phyloP scores from a whole-genome alignment of 2,329 filamentous ascomycete genomes.

The Periconia sp. region DNA sequence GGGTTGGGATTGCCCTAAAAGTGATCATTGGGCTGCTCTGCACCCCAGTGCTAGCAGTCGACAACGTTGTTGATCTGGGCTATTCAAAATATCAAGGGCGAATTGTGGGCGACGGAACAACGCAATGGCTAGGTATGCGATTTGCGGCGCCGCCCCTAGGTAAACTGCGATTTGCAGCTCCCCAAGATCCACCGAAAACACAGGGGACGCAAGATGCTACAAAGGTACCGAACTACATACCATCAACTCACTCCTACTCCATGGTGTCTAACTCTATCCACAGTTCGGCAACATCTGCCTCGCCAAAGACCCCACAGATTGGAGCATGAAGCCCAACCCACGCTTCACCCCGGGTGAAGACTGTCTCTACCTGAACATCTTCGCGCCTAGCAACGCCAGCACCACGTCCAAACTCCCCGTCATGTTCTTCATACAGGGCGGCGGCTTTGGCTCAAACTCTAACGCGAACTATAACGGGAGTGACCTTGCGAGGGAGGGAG shows the following conservation, averaged over 20 bases:
- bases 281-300: conserved; percentile 46
- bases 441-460: conserved; percentile 55
- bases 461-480: conserved; percentile 64
- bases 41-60: too few species aligned
- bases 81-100: conserved; percentile 71
- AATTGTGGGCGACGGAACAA: conserved; percentile 61
- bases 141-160: conserved; percentile 74
- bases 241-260: neutral
- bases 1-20: too few species aligned
- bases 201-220: conserved; percentile 58
- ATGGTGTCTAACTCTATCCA: conserved; percentile 11
- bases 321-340: conserved; percentile 16
- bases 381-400: conserved; percentile 62
- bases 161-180: conserved; percentile 68
- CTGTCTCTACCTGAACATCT: conserved; percentile 72
- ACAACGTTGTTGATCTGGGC: conserved; percentile 61
- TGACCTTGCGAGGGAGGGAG: conserved; percentile 64
- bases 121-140: conserved; percentile 75
- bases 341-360: conserved; percentile 59
- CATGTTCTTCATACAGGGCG: conserved; percentile 62
- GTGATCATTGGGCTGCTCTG: too few species aligned
- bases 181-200: conserved; percentile 61
- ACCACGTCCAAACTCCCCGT: conserved; percentile 65
- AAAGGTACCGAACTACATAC: conserved; percentile 50
- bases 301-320: conserved; percentile 26